These are phyloP conservation scores for Clarireedia hainanense DNA, from an alignment of 2,329 filamentous ascomycete species.

Conservation along the genomic window DNA sequence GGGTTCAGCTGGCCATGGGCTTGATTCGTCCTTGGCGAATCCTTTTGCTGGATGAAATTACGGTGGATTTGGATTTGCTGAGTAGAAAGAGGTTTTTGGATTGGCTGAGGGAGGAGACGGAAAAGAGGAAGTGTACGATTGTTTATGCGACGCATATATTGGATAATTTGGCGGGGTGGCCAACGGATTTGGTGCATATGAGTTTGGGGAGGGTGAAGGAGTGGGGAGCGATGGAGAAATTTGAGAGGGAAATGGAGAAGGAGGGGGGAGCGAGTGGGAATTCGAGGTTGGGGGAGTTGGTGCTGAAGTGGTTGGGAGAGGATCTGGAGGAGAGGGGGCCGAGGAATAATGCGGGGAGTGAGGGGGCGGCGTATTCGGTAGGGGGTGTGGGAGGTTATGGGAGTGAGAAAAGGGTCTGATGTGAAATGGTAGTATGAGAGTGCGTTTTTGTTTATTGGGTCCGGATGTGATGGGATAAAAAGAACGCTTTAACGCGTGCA, in stretches of 20 bases:
- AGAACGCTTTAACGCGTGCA: neutral
- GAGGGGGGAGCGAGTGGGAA: slow-evolving; percentile 50
- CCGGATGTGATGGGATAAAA: neutral
- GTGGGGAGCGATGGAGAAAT: slow-evolving; percentile 67
- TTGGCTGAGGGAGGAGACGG: slow-evolving; percentile 83
- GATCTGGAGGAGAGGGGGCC: slow-evolving; percentile 76
- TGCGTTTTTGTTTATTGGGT: neutral
- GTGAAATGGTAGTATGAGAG: neutral
- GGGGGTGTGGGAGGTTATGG: slow-evolving; percentile 60
- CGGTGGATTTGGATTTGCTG: slow-evolving; percentile 88
- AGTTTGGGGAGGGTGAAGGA: slow-evolving; percentile 80
- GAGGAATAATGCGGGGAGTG: slow-evolving; percentile 39
- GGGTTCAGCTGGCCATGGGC: slow-evolving; percentile 95
- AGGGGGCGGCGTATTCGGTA: slow-evolving; percentile 42
- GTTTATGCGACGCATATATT: slow-evolving; percentile 97
- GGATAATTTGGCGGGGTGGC: slow-evolving; percentile 91
- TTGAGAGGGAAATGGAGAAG: slow-evolving; percentile 49
- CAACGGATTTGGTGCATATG: slow-evolving; percentile 94
- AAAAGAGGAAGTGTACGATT: slow-evolving; percentile 74
- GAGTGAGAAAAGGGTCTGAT: slow-evolving; percentile 37
- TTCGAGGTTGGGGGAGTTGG: slow-evolving; percentile 77
- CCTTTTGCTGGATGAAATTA: slow-evolving; percentile 89
- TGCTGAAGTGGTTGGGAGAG: slow-evolving; percentile 76
- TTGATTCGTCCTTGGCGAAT: slow-evolving; percentile 86
- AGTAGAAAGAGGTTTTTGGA: slow-evolving; percentile 75